These are phyloP conservation scores for Platismatia glauca DNA, from an alignment of 495 filamentous ascomycete species.

Conservation along the genomic window DNA sequence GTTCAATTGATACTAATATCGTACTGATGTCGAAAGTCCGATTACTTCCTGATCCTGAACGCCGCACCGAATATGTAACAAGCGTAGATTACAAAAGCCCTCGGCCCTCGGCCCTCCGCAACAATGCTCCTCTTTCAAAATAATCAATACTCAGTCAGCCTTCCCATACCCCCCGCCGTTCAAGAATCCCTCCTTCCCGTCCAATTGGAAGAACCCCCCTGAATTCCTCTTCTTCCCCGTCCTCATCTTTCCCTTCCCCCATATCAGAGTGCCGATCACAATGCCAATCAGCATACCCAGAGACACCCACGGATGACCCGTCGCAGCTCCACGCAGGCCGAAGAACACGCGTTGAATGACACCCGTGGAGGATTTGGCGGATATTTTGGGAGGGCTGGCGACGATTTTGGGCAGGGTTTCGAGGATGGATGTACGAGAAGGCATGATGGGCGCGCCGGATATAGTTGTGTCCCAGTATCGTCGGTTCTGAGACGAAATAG, in stretches of 20 bases:
- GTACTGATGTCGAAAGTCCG: not conserved
- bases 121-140: not conserved
- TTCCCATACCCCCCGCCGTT: conserved; percentile 57
- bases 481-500: conserved; percentile 52
- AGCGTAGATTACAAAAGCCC: not conserved
- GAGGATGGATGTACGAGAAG: conserved; percentile 86
- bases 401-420: conserved; percentile 81
- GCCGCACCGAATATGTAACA: not conserved
- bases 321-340: conserved; percentile 55
- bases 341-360: conserved; percentile 71
- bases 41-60: not conserved
- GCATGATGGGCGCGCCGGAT: conserved; percentile 77
- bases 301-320: conserved; percentile 64
- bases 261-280: conserved; percentile 39
- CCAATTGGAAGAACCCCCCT: conserved; percentile 61
- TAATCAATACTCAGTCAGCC: conserved; percentile 52
- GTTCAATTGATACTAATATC: not conserved
- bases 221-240: conserved; percentile 42
- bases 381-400: conserved; percentile 64
- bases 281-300: conserved; percentile 52
- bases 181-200: conserved; percentile 66
- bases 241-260: conserved; percentile 31
- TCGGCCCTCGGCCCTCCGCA: not conserved
- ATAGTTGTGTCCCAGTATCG: conserved; percentile 91
- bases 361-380: conserved; percentile 76